Percentiles rank a stretch among this genome's conserved stretches.
Evolutionary conservation across 2,329 filamentous ascomycete species (phyloP).

Genomic region (Helotiales sp.): DNA sequence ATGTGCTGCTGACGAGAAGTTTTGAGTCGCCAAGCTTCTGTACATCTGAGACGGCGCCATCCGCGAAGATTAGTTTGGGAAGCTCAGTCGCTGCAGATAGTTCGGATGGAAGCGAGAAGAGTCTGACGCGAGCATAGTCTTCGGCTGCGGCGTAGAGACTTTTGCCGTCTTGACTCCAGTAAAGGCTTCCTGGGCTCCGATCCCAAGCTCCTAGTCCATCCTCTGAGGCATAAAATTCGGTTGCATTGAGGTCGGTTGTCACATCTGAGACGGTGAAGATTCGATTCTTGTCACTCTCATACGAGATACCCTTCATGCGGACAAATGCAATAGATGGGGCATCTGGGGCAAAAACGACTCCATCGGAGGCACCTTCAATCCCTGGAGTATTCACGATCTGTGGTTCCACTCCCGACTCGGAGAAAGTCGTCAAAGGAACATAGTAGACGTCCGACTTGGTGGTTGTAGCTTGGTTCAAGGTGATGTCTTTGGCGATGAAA

Average conservation of each 20-base stretch:
- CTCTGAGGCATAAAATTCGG: slow-evolving; percentile 58
- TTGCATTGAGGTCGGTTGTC: slow-evolving; percentile 50
- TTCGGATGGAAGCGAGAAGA: slow-evolving; percentile 59
- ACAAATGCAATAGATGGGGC: slow-evolving; percentile 72
- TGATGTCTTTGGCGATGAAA: slow-evolving; percentile 25
- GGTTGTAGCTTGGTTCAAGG: slow-evolving; percentile 22
- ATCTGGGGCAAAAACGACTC: slow-evolving; percentile 70
- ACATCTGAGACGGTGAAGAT: slow-evolving; percentile 64
- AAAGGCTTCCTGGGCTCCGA: slow-evolving; percentile 50
- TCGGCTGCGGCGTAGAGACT: slow-evolving; percentile 71
- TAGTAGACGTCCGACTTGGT: slow-evolving; percentile 30
- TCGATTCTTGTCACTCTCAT: slow-evolving; percentile 76
- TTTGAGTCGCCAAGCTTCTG: slow-evolving; percentile 38
- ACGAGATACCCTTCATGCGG: slow-evolving; percentile 71
- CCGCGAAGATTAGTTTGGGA: slow-evolving; percentile 14
- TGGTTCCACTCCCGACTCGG: slow-evolving; percentile 15
- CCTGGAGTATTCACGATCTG: slow-evolving; percentile 22
- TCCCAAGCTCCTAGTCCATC: slow-evolving; percentile 64
- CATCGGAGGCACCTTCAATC: slow-evolving; percentile 25
- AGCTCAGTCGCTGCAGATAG: slow-evolving; percentile 25
- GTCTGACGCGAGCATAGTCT: slow-evolving; percentile 57
- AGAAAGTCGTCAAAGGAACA: slow-evolving; percentile 26
- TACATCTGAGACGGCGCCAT: slow-evolving; percentile 16
- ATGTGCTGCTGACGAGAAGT: slow-evolving; percentile 58
- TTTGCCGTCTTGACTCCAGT: slow-evolving; percentile 58